Evolutionary conservation across 208 protist species (phyloP), one percentile per base, ranked within the genome.

Genomic region (Blechomonas ayalai): DNA sequence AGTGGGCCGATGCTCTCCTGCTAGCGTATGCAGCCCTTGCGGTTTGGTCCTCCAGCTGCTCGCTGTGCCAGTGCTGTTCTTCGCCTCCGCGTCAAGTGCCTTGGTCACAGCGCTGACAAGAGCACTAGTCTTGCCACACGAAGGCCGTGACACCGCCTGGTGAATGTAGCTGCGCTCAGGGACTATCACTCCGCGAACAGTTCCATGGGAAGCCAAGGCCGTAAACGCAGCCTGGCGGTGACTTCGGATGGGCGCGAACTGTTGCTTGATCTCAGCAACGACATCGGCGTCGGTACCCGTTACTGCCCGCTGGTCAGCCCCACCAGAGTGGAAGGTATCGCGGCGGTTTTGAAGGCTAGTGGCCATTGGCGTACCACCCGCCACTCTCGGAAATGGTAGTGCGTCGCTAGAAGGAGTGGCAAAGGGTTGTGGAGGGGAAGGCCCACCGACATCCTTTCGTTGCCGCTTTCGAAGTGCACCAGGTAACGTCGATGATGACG

Each of bases 171-270:
- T n/a, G n/a, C n/a, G n/a, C n/a, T n/a, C n/a, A n/a, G n/a, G n/a
- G n/a, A n/a, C n/a, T n/a, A n/a, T n/a, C n/a, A n/a, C n/a, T n/a
- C n/a, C n/a, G n/a, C n/a, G n/a, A n/a, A n/a, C n/a, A n/a, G n/a
- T n/a, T n/a, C n/a, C n/a, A n/a, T n/a, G n/a, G n/a, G n/a, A n/a
- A n/a, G n/a, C n/a, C n/a, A n/a, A n/a, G n/a, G n/a, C n/a, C n/a
- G n/a, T n/a, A n/a, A n/a, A n/a, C n/a, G n/a, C n/a, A n/a, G n/a
- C n/a, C n/a, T n/a, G n/a, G n/a, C n/a, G n/a, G n/a, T n/a, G n/a
- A n/a, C n/a, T n/a, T n/a, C n/a, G n/a, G n/a, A n/a, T 24, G 62
- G 31, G 31, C 10, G 31, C 10, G 13, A 34, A 73, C 53, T 73
- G 52, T 22, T 38, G 41, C 20, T 52, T 61, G 6, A 73, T 43